phyloP scores from a whole-genome alignment of 192 early-diverging fungal genomes.

The Dissophora globulifera region DNA sequence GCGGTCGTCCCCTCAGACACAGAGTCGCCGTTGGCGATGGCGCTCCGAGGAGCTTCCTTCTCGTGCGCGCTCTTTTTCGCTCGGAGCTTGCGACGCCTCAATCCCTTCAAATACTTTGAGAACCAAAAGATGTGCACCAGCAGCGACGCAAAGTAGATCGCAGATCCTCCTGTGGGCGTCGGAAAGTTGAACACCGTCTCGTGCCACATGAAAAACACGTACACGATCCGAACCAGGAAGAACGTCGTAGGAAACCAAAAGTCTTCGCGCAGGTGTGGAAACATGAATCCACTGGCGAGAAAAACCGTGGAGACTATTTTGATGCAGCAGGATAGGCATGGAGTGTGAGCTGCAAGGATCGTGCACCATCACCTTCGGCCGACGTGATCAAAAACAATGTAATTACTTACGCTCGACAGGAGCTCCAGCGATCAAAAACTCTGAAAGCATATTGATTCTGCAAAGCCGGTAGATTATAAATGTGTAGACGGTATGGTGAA shows the following conservation, averaged over 20 bases:
- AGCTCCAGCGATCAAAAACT: constrained; percentile 14
- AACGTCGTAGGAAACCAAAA: constrained; percentile 35
- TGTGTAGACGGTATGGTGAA: constrained; percentile 22
- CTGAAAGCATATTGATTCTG: background rate
- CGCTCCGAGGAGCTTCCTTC: background rate
- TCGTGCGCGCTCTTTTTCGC: background rate
- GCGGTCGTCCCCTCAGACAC: background rate
- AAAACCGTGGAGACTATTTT: constrained; percentile 26
- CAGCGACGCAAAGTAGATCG: constrained; percentile 12
- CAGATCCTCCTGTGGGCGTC: background rate
- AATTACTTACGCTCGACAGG: constrained; percentile 34
- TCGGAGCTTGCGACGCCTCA: background rate
- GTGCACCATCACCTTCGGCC: no score
- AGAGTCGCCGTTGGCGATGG: background rate
- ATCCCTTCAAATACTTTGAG: constrained; percentile 8
- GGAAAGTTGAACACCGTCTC: constrained; percentile 14
- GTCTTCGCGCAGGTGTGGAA: constrained; percentile 19
- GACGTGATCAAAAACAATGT: no score
- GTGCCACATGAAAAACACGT: constrained; percentile 8
- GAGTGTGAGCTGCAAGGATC: no score
- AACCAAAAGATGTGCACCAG: constrained; percentile 26
- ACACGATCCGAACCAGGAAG: constrained; percentile 16
- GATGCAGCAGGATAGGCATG: no score
- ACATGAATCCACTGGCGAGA: constrained; percentile 19
- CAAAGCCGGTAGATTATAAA: constrained; percentile 3